phyloP scores from a whole-genome alignment of 1,284 basidiomycete species.

The Pseudozyma hubeiensis region DNA sequence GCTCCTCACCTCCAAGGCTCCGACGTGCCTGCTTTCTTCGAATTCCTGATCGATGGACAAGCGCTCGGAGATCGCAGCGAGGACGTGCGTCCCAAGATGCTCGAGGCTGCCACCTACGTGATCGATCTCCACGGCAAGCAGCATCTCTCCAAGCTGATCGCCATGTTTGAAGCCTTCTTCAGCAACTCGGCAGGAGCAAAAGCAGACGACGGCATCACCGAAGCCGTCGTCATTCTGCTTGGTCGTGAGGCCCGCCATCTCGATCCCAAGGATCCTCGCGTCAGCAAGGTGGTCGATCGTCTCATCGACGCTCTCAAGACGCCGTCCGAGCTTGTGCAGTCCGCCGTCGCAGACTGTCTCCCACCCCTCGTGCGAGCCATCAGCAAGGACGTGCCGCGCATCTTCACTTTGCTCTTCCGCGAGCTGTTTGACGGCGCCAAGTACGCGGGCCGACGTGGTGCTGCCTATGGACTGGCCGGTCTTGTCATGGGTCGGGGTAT shows the following conservation, averaged over 20 bases:
- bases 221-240: conserved; percentile 93
- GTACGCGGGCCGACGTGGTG: conserved; percentile 91
- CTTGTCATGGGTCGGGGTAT: conserved; percentile 91
- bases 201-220: conserved; percentile 75
- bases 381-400: conserved; percentile 72
- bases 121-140: conserved; percentile 86
- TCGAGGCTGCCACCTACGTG: conserved; percentile 82
- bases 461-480: conserved; percentile 95
- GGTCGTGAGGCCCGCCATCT: conserved; percentile 92
- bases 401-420: conserved; percentile 79
- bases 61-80: conserved; percentile 87
- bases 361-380: conserved; percentile 85
- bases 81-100: conserved; percentile 86
- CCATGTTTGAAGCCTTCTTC: conserved; percentile 86
- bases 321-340: conserved; percentile 94
- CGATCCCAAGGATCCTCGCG: conserved; percentile 72
- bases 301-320: conserved; percentile 91
- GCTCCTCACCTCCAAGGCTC: conserved; percentile 77
- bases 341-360: conserved; percentile 89
- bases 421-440: conserved; percentile 74
- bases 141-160: conserved; percentile 81
- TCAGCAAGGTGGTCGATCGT: conserved; percentile 79
- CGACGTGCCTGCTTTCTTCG: conserved; percentile 83
- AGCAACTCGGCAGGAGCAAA: conserved; percentile 68
- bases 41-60: conserved; percentile 85